phyloP scores from a whole-genome alignment of 192 early-diverging fungal species.

The Backusella macrospora region DNA sequence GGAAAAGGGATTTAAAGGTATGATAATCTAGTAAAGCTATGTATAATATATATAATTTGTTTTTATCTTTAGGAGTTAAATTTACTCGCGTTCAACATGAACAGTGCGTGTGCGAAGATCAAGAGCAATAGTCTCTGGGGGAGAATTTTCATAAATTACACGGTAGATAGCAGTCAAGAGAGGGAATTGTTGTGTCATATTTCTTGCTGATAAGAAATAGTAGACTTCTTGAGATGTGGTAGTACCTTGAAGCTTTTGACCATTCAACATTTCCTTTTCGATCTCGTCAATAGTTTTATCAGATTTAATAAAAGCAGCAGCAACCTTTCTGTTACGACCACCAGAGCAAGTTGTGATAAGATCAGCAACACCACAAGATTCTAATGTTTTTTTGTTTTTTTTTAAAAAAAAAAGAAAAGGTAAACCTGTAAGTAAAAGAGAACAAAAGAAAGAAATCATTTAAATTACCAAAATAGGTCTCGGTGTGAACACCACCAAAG shows the following conservation, averaged over 20 bases:
- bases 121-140: constrained; percentile 67
- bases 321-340: constrained; percentile 88
- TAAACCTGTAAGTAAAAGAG: constrained; percentile 52
- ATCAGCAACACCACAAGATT: constrained; percentile 93
- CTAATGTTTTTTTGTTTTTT: no score
- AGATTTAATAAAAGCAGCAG: constrained; percentile 75
- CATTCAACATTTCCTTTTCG: constrained; percentile 91
- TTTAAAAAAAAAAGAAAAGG: no score
- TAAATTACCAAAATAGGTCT: constrained; percentile 87
- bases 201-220: constrained; percentile 62
- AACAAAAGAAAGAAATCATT: not conserved
- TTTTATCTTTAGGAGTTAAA: not conserved
- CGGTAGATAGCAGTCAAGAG: constrained; percentile 88
- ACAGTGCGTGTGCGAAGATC: constrained; percentile 37
- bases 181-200: constrained; percentile 59
- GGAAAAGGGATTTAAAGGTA: not conserved
- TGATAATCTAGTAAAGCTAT: constrained; percentile 1
- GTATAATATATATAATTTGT: not conserved
- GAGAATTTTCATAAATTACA: constrained; percentile 79
- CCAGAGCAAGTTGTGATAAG: constrained; percentile 94
- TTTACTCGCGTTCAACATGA: not conserved
- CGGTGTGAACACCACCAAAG: constrained; percentile 77
- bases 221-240: constrained; percentile 87
- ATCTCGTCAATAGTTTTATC: constrained; percentile 75
- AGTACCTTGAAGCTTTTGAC: constrained; percentile 97